A percentile compares a stretch with the other conserved stretches of the same genome.
These are phyloP conservation scores for Fusarium tjaetaba DNA, from an alignment of 2,329 filamentous ascomycete species.

Conservation along the genomic window DNA sequence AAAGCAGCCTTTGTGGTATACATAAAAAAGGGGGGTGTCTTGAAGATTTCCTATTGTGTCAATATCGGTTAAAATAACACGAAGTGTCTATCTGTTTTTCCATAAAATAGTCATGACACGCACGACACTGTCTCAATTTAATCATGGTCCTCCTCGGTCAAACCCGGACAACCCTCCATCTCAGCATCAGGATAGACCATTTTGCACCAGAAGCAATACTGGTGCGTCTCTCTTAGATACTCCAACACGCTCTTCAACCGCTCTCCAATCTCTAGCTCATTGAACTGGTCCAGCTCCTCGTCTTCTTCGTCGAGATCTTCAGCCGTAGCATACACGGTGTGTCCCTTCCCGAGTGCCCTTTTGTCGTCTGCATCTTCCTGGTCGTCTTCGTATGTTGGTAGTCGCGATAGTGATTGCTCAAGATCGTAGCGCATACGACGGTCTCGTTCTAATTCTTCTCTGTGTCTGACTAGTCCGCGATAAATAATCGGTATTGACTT, in stretches of 20 bases:
- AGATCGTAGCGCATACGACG: conserved; percentile 71
- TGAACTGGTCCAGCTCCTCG: conserved; percentile 81
- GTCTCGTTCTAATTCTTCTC: conserved; percentile 76
- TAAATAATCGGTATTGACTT: conserved; percentile 81
- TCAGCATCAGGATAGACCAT: conserved; percentile 75
- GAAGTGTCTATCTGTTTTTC: not conserved
- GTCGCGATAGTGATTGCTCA: conserved; percentile 68
- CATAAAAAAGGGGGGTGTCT: not conserved
- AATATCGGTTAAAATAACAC: not conserved
- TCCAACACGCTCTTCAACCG: conserved; percentile 72
- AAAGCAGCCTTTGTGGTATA: not conserved
- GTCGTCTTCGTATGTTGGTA: conserved; percentile 75
- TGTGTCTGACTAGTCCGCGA: conserved; percentile 75
- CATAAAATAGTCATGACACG: not conserved
- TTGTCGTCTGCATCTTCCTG: conserved; percentile 79
- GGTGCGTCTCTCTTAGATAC: conserved; percentile 75
- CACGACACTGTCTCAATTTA: conserved; percentile 29
- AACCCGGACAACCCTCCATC: conserved; percentile 90
- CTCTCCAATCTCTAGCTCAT: conserved; percentile 73
- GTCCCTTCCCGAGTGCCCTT: conserved; percentile 70
- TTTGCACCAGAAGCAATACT: conserved; percentile 98
- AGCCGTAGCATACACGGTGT: conserved; percentile 66
- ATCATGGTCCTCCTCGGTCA: conserved; percentile 84
- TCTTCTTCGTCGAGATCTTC: conserved; percentile 83
- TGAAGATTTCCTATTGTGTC: not conserved